Evolutionary conservation across 2,329 filamentous ascomycete species (phyloP).

Genomic region (Diaporthe vexans): DNA sequence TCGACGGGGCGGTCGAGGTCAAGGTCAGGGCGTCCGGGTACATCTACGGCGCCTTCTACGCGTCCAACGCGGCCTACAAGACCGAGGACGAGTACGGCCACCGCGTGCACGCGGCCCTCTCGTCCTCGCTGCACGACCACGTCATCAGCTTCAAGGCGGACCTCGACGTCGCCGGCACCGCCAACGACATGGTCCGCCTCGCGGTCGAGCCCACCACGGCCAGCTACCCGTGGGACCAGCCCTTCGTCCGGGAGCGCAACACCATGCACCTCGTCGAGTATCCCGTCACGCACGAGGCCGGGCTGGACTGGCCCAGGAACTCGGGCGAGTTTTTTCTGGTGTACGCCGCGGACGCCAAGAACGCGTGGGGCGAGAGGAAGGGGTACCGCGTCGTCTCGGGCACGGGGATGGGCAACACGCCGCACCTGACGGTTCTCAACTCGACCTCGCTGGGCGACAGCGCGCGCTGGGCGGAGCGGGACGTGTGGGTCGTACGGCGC

Average conservation of each 20-base stretch:
- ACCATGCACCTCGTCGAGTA: conserved; percentile 41
- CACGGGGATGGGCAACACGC: conserved; percentile 47
- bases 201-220: conserved; percentile 50
- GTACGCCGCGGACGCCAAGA: conserved; percentile 50
- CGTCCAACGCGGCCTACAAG: conserved; percentile 43
- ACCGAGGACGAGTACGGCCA: conserved; percentile 53
- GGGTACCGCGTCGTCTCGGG: conserved; percentile 58
- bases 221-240: conserved; percentile 41
- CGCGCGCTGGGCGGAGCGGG: conserved; percentile 44
- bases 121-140: conserved; percentile 56
- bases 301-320: conserved; percentile 49
- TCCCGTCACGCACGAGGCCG: conserved; percentile 33
- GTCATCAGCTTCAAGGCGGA: conserved; percentile 57
- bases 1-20: conserved; percentile 56
- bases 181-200: conserved; percentile 52
- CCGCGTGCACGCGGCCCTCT: conserved; percentile 51
- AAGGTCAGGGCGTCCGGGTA: conserved; percentile 55
- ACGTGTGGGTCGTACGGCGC: conserved; percentile 57
- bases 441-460: conserved; percentile 52
- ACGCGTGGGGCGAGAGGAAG: conserved; percentile 57
- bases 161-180: conserved; percentile 53
- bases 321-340: conserved; percentile 57
- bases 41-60: conserved; percentile 52
- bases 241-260: conserved; percentile 37
- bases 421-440: conserved; percentile 46